Base-by-base conservation (phyloP, 2,329 filamentous ascomycete genomes). In the Penicillium sp. region DNA sequence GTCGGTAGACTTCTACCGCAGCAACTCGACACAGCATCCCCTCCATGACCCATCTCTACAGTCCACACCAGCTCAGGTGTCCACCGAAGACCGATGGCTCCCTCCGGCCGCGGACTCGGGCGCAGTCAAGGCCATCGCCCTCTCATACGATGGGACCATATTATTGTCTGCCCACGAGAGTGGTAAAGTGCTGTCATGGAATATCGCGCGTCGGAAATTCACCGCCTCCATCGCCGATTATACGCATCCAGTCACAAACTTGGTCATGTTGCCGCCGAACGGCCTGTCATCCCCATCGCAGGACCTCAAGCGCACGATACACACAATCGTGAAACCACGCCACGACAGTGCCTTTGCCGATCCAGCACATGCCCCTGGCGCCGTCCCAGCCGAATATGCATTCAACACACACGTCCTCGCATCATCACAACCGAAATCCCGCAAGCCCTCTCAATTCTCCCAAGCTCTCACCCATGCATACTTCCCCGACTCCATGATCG, bases 131-230 rank as follows among this genome's bases (percentile, higher is more conserved):
- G 91, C 90, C 70, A 74, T 97, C 60, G 85, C 86, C 22, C 78
- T 96, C 57, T 93, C 87, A 72, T 93, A 95, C 76, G 94, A 97
- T 75, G 91, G 92, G 28, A 93, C 89, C 47, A 86, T 84, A 8
- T 80, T 97, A 24, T 78, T 97, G 28, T 93, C 93, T 3, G 93
- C 93, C 6, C 93, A 98, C 72, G 81, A 86, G 19, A 90, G 86
- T 69, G 94, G 94, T 55, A 91, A 91, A 71, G 84, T 97, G 44
- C 81, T 92, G 35, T 84, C 85, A 58, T 98, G 94, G 94, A 91
- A 92, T 73, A 84, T 94, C 28, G 87, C 88, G 40, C 88, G 89
- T 67, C 86, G 87, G 62, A 87, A 86, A 62, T 89, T 91, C 64
- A 84, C 86, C 1, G 85, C 88, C 3, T 87, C 89, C 56, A 72